Percentiles rank a stretch among this genome's conserved stretches.
phyloP scores from a whole-genome alignment of 441 rosid species.

The Adansonia grandidieri region DNA sequence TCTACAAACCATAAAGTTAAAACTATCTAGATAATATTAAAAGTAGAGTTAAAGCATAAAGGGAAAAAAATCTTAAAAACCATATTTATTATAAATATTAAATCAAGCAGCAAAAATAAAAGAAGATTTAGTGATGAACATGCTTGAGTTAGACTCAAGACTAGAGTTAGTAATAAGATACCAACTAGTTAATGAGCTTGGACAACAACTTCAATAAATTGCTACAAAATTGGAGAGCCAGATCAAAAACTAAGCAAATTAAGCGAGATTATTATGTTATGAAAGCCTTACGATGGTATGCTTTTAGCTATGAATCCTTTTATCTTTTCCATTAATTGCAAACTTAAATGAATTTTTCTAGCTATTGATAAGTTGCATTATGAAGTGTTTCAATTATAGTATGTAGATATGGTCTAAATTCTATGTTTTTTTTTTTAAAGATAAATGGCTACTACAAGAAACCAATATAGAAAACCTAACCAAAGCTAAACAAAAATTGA shows the following conservation, averaged over 20 bases:
- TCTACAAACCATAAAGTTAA: too few relatives aligned
- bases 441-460: too few relatives aligned
- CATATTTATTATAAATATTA: not conserved
- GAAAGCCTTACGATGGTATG: slow-evolving; percentile 36
- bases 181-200: slow-evolving; percentile 45
- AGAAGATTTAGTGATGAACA: slow-evolving; percentile 47
- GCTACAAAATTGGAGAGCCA: slow-evolving; percentile 54
- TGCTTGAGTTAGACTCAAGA: slow-evolving; percentile 45
- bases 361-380: too few relatives aligned
- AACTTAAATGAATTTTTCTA: too few relatives aligned
- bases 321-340: too few relatives aligned
- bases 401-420: too few relatives aligned
- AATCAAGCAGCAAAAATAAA: slow-evolving; percentile 29
- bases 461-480: not conserved
- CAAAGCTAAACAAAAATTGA: slow-evolving; percentile 31
- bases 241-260: slow-evolving; percentile 46
- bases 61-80: too few relatives aligned
- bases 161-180: slow-evolving; percentile 42
- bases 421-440: too few relatives aligned
- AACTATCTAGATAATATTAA: too few relatives aligned
- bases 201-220: slow-evolving; percentile 49
- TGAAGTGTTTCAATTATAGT: slow-evolving; percentile 28
- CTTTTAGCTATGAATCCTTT: slow-evolving; percentile 37
- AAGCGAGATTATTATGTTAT: slow-evolving; percentile 40
- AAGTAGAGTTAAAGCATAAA: too few relatives aligned